Percentiles rank a stretch among this genome's conserved stretches.
These are phyloP conservation scores for Smallanthus sonchifolius DNA, from an alignment of 129 eudicot genomes.

Conservation along the genomic window DNA sequence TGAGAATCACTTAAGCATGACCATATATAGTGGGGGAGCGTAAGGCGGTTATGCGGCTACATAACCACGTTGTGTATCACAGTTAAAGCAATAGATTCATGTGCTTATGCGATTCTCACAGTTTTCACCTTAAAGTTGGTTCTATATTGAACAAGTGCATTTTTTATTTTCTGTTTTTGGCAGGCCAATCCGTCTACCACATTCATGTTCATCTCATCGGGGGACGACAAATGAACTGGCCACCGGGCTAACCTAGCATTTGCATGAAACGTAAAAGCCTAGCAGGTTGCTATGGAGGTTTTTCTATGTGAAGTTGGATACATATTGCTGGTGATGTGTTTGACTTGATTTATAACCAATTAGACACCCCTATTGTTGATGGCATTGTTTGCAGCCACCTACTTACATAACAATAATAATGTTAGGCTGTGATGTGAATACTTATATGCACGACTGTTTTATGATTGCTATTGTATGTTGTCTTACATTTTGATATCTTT, in stretches of 20 bases:
- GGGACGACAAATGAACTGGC: constrained; percentile 99
- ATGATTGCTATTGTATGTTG: no score
- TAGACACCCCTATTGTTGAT: not conserved
- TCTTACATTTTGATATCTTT: no score
- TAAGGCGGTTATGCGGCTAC: no score
- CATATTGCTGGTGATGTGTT: not conserved
- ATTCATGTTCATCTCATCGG: constrained; percentile 86
- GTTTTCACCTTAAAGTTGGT: not conserved
- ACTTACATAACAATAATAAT: not conserved
- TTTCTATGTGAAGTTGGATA: constrained; percentile 9
- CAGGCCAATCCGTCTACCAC: constrained; percentile 97
- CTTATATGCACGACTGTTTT: not conserved
- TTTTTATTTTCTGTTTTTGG: constrained; percentile 8
- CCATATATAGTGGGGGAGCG: no score
- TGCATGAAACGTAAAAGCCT: not conserved
- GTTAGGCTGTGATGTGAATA: not conserved
- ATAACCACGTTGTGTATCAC: no score
- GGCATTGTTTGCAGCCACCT: not conserved
- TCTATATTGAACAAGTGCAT: not conserved
- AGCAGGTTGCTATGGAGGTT: constrained; percentile 3
- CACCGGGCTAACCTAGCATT: constrained; percentile 68
- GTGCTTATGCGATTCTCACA: not conserved
- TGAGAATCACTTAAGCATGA: not conserved
- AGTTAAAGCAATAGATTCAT: no score
- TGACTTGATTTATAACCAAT: not conserved